Conservation (phyloP, 2,329 filamentous ascomycete species). For the Truncatella angustata region DNA sequence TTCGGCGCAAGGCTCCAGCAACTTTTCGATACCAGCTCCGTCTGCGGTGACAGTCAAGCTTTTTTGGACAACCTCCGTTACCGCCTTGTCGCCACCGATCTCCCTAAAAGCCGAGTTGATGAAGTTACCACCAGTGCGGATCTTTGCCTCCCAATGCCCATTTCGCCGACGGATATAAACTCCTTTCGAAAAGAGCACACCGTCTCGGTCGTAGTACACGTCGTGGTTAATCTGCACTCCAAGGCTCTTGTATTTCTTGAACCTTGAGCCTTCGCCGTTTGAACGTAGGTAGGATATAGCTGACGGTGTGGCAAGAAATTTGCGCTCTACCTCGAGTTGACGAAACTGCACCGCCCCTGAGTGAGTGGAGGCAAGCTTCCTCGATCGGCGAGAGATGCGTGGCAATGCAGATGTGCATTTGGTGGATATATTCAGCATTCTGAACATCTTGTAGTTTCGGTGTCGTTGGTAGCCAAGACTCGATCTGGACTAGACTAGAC, state of each 20-base stretch:
- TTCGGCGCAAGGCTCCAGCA: constrained; percentile 1
- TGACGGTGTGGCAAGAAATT: not conserved
- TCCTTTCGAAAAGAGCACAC: not conserved
- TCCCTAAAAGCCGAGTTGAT: not conserved
- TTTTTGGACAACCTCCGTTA: not conserved
- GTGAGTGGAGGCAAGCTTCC: not conserved
- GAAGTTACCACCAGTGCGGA: not conserved
- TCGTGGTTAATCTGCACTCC: not conserved
- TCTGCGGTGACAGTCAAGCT: not conserved
- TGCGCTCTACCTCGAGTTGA: not conserved
- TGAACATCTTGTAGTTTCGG: not conserved
- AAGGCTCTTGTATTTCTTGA: not conserved
- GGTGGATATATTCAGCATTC: not conserved
- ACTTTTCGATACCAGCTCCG: not conserved
- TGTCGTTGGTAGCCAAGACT: not conserved
- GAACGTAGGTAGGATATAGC: not conserved
- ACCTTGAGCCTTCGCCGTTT: not conserved
- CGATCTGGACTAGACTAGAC: too few species aligned
- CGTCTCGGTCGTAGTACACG: not conserved
- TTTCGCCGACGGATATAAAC: not conserved
- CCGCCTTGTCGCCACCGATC: not conserved
- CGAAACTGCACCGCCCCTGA: not conserved
- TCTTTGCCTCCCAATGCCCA: not conserved
- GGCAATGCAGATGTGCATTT: too few species aligned
- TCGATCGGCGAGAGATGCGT: too few species aligned